phyloP scores from a whole-genome alignment of 2,329 filamentous ascomycete genomes.

The Phyllosticta capitalensis region DNA sequence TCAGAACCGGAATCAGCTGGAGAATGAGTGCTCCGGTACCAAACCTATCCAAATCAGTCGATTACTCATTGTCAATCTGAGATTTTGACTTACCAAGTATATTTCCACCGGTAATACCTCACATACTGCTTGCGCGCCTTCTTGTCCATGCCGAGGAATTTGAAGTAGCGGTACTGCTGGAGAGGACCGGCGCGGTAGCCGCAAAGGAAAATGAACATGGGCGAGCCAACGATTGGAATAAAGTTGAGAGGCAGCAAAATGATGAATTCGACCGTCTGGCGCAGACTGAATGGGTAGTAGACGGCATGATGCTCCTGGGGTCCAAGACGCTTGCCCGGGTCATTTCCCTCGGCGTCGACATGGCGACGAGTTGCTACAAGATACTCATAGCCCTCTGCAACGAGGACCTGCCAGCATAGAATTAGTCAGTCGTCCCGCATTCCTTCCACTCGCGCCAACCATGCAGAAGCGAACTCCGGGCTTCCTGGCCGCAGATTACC shows the following conservation, averaged over 20 bases:
- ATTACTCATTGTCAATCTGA: background rate
- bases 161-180: slow-evolving; percentile 84
- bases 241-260: slow-evolving; percentile 64
- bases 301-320: slow-evolving; percentile 67
- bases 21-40: slow-evolving; percentile 75
- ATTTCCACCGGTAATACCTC: slow-evolving; percentile 62
- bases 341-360: slow-evolving; percentile 59
- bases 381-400: slow-evolving; percentile 61
- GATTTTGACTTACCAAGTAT: slow-evolving; percentile 58
- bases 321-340: slow-evolving; percentile 70
- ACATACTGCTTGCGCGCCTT: slow-evolving; percentile 65
- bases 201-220: slow-evolving; percentile 78
- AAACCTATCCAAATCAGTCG: slow-evolving; percentile 44
- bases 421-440: no score
- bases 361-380: slow-evolving; percentile 37
- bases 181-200: slow-evolving; percentile 81
- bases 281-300: slow-evolving; percentile 80
- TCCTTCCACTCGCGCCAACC: no score
- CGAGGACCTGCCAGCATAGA: slow-evolving; percentile 47
- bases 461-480: no score
- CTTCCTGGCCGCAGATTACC: background rate
- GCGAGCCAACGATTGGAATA: slow-evolving; percentile 71
- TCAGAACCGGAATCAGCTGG: slow-evolving; percentile 79
- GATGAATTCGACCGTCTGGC: slow-evolving; percentile 83
- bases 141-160: slow-evolving; percentile 64